phyloP scores from a whole-genome alignment of 2,329 filamentous ascomycete genomes.

The Immersiporthe knoxdaviesiana region DNA sequence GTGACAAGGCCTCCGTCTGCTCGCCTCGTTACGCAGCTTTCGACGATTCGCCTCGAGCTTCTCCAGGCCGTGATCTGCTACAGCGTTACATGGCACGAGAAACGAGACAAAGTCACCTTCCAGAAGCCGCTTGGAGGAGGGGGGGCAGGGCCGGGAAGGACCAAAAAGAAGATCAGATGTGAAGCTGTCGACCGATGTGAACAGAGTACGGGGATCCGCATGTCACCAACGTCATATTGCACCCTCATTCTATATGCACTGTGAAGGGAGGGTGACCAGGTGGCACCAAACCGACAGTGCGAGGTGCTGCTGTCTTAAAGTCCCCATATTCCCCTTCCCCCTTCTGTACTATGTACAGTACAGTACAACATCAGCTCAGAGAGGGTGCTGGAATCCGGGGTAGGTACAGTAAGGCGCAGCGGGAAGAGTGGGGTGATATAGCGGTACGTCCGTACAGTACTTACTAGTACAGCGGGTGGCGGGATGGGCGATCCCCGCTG shows the following conservation, averaged over 20 bases:
- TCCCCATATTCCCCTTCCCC: too few species aligned
- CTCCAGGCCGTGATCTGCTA: not conserved
- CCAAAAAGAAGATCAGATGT: not conserved
- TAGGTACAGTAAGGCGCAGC: not conserved
- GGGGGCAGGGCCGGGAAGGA: not conserved
- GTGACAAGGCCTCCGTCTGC: not conserved
- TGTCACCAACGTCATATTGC: not conserved
- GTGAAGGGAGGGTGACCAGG: not conserved
- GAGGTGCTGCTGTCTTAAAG: not conserved
- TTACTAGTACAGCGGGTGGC: slow-evolving; percentile 2
- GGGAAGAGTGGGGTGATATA: not conserved
- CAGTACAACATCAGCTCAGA: not conserved
- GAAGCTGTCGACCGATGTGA: slow-evolving; percentile 3
- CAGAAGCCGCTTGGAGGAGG: not conserved
- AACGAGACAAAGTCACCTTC: not conserved
- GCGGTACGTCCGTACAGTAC: too few species aligned
- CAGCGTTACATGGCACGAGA: slow-evolving; percentile 2
- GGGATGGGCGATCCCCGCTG: not conserved
- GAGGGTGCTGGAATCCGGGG: not conserved
- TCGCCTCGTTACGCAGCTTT: not conserved
- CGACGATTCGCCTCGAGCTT: not conserved
- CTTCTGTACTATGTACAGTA: too few species aligned
- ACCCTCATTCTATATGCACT: not conserved
- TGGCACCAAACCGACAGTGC: not conserved
- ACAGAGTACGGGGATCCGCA: not conserved